Conservation (phyloP, 148 eudicot species). For the Talinum fruticosum region DNA sequence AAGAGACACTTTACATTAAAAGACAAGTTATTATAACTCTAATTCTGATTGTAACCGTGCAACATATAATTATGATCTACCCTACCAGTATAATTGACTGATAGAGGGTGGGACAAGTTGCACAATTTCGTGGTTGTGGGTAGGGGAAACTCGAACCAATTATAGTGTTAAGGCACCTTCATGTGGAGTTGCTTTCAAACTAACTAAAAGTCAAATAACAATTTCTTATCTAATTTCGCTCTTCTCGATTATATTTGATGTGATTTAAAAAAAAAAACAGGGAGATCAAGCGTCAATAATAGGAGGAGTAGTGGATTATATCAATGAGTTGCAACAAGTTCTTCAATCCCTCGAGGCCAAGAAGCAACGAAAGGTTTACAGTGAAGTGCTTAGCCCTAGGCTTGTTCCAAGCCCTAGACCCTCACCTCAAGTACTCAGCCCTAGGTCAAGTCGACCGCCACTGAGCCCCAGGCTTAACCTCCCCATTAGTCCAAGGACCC, state of each 20-base stretch:
- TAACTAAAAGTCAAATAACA: neutral
- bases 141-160: no score
- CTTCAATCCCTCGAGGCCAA: slow-evolving; percentile 81
- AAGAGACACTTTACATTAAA: neutral
- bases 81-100: slow-evolving; percentile 5
- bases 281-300: slow-evolving; percentile 98
- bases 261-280: no score
- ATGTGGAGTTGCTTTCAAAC: neutral
- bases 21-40: neutral
- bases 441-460: slow-evolving; percentile 67
- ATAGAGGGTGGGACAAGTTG: slow-evolving; percentile 4
- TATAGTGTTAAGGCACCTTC: neutral
- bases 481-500: slow-evolving; percentile 92
- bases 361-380: slow-evolving; percentile 78
- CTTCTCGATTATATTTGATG: neutral
- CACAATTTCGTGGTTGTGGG: neutral
- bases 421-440: slow-evolving; percentile 50
- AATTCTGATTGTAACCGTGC: neutral
- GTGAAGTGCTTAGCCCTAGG: slow-evolving; percentile 79
- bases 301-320: slow-evolving; percentile 91
- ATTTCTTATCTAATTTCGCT: neutral
- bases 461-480: slow-evolving; percentile 69
- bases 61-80: slow-evolving; percentile 1
- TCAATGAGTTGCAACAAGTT: slow-evolving; percentile 78
- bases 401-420: slow-evolving; percentile 64